Evolutionary conservation across 345 rosid genomes (phyloP).

Genomic region (Schrenkiella parvula): DNA sequence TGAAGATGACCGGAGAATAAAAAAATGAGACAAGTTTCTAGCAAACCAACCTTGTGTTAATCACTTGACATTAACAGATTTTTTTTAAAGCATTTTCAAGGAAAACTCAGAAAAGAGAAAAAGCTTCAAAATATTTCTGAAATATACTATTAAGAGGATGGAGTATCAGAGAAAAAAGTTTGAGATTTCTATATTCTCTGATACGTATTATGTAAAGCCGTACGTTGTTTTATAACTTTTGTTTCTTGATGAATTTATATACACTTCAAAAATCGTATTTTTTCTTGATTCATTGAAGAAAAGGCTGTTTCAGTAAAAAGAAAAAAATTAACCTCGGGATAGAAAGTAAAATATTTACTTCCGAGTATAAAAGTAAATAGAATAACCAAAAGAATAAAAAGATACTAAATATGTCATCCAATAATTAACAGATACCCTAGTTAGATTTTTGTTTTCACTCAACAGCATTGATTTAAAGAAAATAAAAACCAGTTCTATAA

Average conservation of each 20-base stretch:
- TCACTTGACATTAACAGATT: background rate
- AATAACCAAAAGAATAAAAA: too few species aligned
- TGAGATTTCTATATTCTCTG: background rate
- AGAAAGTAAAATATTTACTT: background rate
- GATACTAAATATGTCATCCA: too few species aligned
- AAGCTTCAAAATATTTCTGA: background rate
- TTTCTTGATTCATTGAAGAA: background rate
- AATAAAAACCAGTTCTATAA: background rate
- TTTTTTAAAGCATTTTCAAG: background rate
- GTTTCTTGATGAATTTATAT: background rate
- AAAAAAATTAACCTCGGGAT: background rate
- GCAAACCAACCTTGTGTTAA: background rate
- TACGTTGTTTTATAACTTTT: background rate
- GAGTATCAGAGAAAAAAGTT: background rate
- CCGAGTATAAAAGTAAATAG: background rate
- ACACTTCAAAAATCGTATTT: background rate
- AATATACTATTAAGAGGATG: background rate
- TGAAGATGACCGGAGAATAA: background rate
- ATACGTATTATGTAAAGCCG: background rate
- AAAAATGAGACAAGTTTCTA: background rate
- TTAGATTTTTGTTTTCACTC: background rate
- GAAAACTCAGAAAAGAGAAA: background rate
- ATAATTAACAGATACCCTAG: background rate
- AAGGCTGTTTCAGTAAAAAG: background rate
- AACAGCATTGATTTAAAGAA: background rate